Percentiles rank a stretch among this genome's conserved stretches.
Conservation (phyloP, 2,329 filamentous ascomycete species). For the Venturia asperata region DNA sequence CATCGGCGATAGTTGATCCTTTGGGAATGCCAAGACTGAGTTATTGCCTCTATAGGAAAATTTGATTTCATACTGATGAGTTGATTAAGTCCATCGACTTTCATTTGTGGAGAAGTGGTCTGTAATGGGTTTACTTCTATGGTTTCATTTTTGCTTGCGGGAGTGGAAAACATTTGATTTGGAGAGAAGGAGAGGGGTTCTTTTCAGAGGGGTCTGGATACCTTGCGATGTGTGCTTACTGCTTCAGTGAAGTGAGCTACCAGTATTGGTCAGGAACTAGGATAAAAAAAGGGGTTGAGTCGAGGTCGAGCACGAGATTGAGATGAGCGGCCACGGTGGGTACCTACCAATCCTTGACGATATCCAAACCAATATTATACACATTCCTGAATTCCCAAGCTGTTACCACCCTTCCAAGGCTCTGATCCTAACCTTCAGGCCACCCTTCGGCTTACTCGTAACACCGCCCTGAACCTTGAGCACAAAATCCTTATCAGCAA, state of each 20-base stretch:
- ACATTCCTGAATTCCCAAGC: not conserved
- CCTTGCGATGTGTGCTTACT: no score
- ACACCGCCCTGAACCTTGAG: constrained; percentile 62
- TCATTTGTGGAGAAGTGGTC: not conserved
- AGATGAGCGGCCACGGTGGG: not conserved
- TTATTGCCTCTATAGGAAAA: not conserved
- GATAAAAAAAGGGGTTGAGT: no score
- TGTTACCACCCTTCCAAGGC: constrained; percentile 60
- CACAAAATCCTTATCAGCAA: constrained; percentile 55
- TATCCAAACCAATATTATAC: not conserved
- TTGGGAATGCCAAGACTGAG: not conserved
- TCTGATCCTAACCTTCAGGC: constrained; percentile 61
- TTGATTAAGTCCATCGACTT: not conserved
- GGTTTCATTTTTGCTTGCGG: not conserved
- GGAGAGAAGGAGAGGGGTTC: no score
- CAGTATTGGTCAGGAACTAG: no score
- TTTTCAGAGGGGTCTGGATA: no score
- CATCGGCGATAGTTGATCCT: not conserved
- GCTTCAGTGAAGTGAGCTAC: no score
- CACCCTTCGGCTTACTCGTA: constrained; percentile 65
- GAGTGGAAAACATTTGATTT: no score
- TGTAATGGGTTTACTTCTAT: not conserved
- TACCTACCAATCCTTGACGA: no score
- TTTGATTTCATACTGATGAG: not conserved
- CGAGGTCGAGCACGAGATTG: no score